Evolutionary conservation across 306 rosid genomes (phyloP).

Genomic region (Adenanthera pavonina): DNA sequence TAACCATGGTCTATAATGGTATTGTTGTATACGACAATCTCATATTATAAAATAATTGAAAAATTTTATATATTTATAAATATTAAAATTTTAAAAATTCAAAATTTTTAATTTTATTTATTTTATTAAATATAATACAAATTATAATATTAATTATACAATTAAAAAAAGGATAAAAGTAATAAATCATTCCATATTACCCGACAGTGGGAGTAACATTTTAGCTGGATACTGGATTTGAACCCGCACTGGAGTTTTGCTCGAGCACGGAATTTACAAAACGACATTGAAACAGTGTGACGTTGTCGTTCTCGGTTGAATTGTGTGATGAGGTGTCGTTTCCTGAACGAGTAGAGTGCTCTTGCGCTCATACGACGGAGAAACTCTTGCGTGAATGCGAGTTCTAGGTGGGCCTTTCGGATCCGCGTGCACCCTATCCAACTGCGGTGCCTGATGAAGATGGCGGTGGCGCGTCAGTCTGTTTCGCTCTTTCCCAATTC

Average conservation of each 20-base stretch:
- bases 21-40: no score
- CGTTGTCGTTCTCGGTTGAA: background rate
- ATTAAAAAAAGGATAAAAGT: no score
- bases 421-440: slow-evolving; percentile 48
- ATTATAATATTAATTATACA: no score
- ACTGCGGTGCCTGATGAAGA: background rate
- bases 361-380: background rate
- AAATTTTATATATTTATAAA: no score
- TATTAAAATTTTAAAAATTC: no score
- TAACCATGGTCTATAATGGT: no score
- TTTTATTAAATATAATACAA: no score
- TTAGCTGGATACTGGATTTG: no score
- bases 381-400: background rate
- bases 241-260: background rate
- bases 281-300: background rate
- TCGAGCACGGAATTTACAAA: background rate
- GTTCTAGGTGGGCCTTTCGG: background rate
- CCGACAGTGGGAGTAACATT: no score
- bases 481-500: slow-evolving; percentile 8
- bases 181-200: no score
- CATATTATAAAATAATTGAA: no score
- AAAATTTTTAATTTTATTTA: no score
- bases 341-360: background rate
- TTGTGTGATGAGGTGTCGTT: background rate
- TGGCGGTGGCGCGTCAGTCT: background rate